Percentiles rank a stretch among this genome's conserved stretches.
phyloP scores from a whole-genome alignment of 371 early-diverging fungal species.

The Lichtheimia ramosa region DNA sequence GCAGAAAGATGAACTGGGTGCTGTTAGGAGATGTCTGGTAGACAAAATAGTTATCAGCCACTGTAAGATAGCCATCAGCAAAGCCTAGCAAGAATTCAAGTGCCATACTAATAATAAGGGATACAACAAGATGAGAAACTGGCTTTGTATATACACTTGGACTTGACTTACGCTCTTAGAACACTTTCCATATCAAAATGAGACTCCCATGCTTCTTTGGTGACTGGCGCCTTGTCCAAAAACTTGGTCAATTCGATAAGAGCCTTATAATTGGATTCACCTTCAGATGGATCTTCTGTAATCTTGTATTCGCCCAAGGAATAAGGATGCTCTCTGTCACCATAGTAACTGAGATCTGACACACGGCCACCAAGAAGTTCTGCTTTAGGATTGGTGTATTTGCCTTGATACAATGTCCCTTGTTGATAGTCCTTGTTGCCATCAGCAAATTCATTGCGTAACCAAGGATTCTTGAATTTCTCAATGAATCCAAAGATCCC shows the following conservation, averaged over 20 bases:
- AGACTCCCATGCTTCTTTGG: constrained; percentile 21
- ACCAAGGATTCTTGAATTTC: constrained; percentile 32
- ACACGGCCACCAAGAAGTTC: not conserved
- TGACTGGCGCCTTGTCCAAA: constrained; percentile 26
- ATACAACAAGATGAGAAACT: no score
- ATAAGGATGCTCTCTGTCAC: constrained; percentile 18
- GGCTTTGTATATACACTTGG: no score
- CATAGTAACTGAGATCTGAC: constrained; percentile 22
- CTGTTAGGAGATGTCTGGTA: constrained; percentile 7
- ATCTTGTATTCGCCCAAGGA: constrained; percentile 27
- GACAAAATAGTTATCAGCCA: constrained; percentile 36
- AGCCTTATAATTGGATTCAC: constrained; percentile 13
- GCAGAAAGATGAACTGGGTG: constrained; percentile 19
- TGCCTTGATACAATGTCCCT: constrained; percentile 36
- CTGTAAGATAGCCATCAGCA: constrained; percentile 32
- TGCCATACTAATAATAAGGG: constrained; percentile 18
- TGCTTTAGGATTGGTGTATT: not conserved
- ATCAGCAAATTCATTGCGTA: constrained; percentile 27
- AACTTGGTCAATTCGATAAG: constrained; percentile 32
- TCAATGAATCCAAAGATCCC: constrained; percentile 43
- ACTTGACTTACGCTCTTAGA: constrained; percentile 23
- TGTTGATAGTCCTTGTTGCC: constrained; percentile 24
- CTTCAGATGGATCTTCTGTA: constrained; percentile 16
- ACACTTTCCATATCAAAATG: constrained; percentile 31
- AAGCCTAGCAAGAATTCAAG: constrained; percentile 35